These are phyloP conservation scores for Leishmania braziliensis DNA, from an alignment of 208 protist genomes.

Conservation along the genomic window DNA sequence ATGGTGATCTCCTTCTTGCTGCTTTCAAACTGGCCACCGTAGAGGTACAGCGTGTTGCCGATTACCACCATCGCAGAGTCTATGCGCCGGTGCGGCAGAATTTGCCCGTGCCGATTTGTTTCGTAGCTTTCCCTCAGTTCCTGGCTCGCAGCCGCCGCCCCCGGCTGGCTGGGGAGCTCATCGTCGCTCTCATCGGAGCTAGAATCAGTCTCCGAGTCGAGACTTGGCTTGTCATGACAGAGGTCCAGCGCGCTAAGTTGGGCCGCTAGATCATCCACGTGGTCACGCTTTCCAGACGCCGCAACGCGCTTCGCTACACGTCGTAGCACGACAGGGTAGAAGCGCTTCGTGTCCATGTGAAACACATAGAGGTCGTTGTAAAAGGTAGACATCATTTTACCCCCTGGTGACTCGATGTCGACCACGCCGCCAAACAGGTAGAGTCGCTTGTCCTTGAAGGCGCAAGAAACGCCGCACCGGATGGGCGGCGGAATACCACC, in stretches of 20 bases:
- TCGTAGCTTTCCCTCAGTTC: slow-evolving; percentile 81
- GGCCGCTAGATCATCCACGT: slow-evolving; percentile 52
- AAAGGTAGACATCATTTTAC: slow-evolving; percentile 88
- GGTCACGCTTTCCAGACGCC: slow-evolving; percentile 6
- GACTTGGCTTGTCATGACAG: slow-evolving; percentile 24
- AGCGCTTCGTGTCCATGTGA: slow-evolving; percentile 89
- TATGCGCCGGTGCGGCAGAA: slow-evolving; percentile 87
- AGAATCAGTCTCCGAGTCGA: slow-evolving; percentile 24
- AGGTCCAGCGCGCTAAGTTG: slow-evolving; percentile 72
- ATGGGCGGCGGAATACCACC: slow-evolving; percentile 89
- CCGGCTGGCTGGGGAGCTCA: not conserved
- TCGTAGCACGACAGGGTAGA: slow-evolving; percentile 86
- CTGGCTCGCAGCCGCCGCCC: slow-evolving; percentile 13
- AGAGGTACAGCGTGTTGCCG: slow-evolving; percentile 86
- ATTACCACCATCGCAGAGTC: slow-evolving; percentile 61
- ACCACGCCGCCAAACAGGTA: slow-evolving; percentile 92
- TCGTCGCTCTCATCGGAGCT: slow-evolving; percentile 42
- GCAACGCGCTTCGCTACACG: slow-evolving; percentile 19
- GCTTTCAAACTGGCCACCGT: slow-evolving; percentile 90
- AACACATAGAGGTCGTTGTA: slow-evolving; percentile 92
- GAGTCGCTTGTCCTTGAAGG: slow-evolving; percentile 81
- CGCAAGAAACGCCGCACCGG: slow-evolving; percentile 63
- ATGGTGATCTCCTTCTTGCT: slow-evolving; percentile 89
- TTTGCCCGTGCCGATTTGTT: slow-evolving; percentile 55
- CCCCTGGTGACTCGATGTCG: slow-evolving; percentile 86